A percentile compares a stretch with the other conserved stretches of the same genome.
These are phyloP conservation scores for Coemansia sp. DNA, from an alignment of 192 early-diverging fungal genomes.

Conservation along the genomic window DNA sequence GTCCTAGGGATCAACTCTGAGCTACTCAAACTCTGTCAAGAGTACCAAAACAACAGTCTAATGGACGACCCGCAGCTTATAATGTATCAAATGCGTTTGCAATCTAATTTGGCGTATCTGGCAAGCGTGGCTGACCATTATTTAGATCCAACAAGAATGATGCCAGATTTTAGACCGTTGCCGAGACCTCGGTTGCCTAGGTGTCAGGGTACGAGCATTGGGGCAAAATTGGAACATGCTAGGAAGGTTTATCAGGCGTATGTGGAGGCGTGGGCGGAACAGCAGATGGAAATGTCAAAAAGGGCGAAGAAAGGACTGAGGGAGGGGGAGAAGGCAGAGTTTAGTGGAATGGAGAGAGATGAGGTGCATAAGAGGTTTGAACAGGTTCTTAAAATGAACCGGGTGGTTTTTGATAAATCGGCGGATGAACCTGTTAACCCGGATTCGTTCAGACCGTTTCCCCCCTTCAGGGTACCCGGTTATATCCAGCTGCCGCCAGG, in stretches of 20 bases:
- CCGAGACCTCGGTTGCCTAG: conserved; percentile 31
- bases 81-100: conserved; percentile 65
- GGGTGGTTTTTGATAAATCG: conserved; percentile 36
- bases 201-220: conserved; percentile 37
- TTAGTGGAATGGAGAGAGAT: conserved; percentile 32
- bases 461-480: conserved; percentile 42
- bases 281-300: conserved; percentile 46
- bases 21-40: conserved; percentile 60
- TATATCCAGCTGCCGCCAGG: conserved; percentile 38
- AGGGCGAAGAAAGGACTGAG: conserved; percentile 27
- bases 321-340: conserved; percentile 25
- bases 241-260: conserved; percentile 44
- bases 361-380: conserved; percentile 32
- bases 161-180: conserved; percentile 43
- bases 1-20: conserved; percentile 66
- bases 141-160: conserved; percentile 41
- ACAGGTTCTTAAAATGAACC: conserved; percentile 39
- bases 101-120: conserved; percentile 65
- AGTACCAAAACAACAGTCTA: conserved; percentile 66
- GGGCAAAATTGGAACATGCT: conserved; percentile 38
- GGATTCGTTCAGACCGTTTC: conserved; percentile 42
- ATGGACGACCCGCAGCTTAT: conserved; percentile 59
- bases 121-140: conserved; percentile 65
- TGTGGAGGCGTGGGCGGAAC: conserved; percentile 34
- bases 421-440: conserved; percentile 38